Evolutionary conservation across 192 early-diverging fungal genomes (phyloP).

Genomic region (Linnemannia exigua): DNA sequence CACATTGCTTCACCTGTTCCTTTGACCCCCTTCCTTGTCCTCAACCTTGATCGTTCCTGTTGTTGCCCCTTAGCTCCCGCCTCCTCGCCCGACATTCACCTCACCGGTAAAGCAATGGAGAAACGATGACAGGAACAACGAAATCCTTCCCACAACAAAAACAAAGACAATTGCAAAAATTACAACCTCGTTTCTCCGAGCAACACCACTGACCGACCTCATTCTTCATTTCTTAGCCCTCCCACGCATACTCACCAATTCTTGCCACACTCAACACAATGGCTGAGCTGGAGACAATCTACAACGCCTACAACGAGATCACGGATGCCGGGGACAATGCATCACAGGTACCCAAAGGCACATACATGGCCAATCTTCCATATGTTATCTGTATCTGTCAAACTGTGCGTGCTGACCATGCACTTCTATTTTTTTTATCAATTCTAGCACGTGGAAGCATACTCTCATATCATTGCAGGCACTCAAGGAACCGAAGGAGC

Average conservation of each 20-base stretch:
- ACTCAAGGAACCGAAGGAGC: constrained; percentile 48
- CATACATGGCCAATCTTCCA: background rate
- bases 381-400: background rate
- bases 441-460: constrained; percentile 44
- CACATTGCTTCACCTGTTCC: background rate
- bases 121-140: too few species aligned
- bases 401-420: background rate
- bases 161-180: background rate
- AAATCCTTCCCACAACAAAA: background rate
- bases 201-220: background rate
- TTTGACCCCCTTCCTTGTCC: background rate
- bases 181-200: background rate
- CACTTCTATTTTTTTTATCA: background rate
- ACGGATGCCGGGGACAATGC: constrained; percentile 48
- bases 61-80: too few species aligned
- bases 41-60: too few species aligned
- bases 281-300: constrained; percentile 45
- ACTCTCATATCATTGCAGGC: constrained; percentile 36
- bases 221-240: background rate
- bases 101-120: too few species aligned
- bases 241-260: background rate
- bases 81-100: too few species aligned
- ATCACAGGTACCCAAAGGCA: constrained; percentile 23
- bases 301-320: constrained; percentile 56
- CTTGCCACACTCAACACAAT: constrained; percentile 14